phyloP scores from a whole-genome alignment of 129 eudicot species.

The Helianthus tuberosus region DNA sequence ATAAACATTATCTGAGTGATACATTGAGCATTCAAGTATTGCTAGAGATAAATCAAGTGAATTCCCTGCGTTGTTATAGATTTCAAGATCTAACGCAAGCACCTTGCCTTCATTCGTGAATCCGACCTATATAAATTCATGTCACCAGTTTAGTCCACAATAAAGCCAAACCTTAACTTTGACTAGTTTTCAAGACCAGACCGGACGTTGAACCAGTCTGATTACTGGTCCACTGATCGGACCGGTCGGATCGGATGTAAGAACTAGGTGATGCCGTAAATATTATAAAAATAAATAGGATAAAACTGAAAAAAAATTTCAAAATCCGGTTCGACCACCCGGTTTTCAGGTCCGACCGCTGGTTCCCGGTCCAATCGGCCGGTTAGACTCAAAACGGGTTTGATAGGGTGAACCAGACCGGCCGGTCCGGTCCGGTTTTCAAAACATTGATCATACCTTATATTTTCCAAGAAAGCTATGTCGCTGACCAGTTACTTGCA shows the following conservation, averaged over 20 bases:
- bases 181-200: not conserved
- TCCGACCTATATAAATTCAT: slow-evolving; percentile 69
- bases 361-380: too few species aligned
- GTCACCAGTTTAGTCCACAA: slow-evolving; percentile 15
- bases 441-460: slow-evolving; percentile 51
- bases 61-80: slow-evolving; percentile 90
- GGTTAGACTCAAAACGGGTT: too few species aligned
- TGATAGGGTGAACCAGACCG: too few species aligned
- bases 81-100: slow-evolving; percentile 83
- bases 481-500: slow-evolving; percentile 90
- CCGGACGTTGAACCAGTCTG: too few species aligned
- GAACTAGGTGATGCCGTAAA: too few species aligned
- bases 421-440: too few species aligned
- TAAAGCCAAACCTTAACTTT: not conserved
- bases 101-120: slow-evolving; percentile 84
- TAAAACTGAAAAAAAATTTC: too few species aligned
- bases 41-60: slow-evolving; percentile 89
- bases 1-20: slow-evolving; percentile 85
- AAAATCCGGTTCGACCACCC: too few species aligned
- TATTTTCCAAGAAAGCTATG: slow-evolving; percentile 99
- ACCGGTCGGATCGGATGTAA: too few species aligned
- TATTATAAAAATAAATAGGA: too few species aligned
- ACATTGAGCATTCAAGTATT: slow-evolving; percentile 94
- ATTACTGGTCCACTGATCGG: too few species aligned
- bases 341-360: too few species aligned